These are phyloP conservation scores for Phycomyces blakesleeanus DNA, from an alignment of 192 early-diverging fungal species.

Conservation along the genomic window DNA sequence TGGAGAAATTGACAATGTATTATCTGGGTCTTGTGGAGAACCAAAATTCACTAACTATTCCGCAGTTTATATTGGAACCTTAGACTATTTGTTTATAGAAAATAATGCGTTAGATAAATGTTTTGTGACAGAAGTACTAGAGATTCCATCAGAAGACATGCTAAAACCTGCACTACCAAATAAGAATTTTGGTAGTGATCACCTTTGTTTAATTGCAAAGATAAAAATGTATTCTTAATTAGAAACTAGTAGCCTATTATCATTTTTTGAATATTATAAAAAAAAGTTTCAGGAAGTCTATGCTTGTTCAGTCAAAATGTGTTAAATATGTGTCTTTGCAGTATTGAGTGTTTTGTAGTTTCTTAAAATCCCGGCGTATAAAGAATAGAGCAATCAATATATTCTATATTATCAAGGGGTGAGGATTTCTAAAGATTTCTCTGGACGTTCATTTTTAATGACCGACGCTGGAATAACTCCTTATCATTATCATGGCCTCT, in stretches of 20 bases:
- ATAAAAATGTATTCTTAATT: neutral
- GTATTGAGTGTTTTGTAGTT: no score
- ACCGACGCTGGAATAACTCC: no score
- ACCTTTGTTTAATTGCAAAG: constrained; percentile 23
- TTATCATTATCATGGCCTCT: no score
- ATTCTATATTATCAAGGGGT: no score
- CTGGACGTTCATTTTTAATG: no score
- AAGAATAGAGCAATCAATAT: no score
- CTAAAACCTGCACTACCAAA: constrained; percentile 31
- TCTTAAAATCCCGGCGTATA: no score
- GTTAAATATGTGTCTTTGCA: no score
- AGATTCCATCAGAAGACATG: constrained; percentile 16
- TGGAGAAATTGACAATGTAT: constrained; percentile 3
- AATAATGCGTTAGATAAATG: neutral
- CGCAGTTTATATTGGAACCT: constrained; percentile 23
- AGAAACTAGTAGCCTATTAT: neutral
- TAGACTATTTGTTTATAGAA: constrained; percentile 35
- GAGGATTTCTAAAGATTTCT: no score
- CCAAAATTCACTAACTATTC: constrained; percentile 33
- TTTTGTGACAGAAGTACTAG: neutral
- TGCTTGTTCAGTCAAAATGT: no score
- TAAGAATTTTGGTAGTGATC: constrained; percentile 34
- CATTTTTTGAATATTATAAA: no score
- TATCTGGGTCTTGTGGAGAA: constrained; percentile 15
- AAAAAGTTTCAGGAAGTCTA: no score